phyloP scores from a whole-genome alignment of 2,329 filamentous ascomycete species.

The Aspergillus unguis region DNA sequence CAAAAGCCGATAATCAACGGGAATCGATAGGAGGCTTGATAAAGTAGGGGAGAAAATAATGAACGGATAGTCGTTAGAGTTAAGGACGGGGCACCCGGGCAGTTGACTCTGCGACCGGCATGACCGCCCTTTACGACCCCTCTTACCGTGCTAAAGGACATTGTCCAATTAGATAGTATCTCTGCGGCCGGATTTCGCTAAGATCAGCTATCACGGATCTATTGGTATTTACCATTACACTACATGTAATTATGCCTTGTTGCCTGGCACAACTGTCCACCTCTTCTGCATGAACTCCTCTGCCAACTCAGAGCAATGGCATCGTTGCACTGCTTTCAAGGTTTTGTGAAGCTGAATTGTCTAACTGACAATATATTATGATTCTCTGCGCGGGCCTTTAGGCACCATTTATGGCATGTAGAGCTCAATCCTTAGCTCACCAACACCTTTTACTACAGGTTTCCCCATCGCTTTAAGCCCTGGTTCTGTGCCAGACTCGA shows the following conservation, averaged over 20 bases:
- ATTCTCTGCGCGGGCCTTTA: too few relatives aligned
- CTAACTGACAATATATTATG: too few relatives aligned
- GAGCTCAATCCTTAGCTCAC: too few relatives aligned
- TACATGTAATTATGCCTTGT: slow-evolving; percentile 16
- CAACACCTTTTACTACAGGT: too few relatives aligned
- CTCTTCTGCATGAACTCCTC: too few relatives aligned
- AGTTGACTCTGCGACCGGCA: slow-evolving; percentile 3
- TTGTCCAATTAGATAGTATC: slow-evolving; percentile 8
- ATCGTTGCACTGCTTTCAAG: too few relatives aligned
- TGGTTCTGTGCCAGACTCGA: too few relatives aligned
- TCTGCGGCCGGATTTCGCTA: too few relatives aligned
- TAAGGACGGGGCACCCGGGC: slow-evolving; percentile 8
- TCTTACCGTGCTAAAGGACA: slow-evolving; percentile 5
- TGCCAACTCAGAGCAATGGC: too few relatives aligned
- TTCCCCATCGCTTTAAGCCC: too few relatives aligned
- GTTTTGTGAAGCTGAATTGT: too few relatives aligned
- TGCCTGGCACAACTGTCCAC: slow-evolving; percentile 10
- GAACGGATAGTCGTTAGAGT: slow-evolving; percentile 14
- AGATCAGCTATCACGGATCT: slow-evolving; percentile 6
- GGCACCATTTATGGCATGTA: too few relatives aligned
- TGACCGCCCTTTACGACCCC: slow-evolving; percentile 12
- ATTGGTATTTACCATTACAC: slow-evolving; percentile 1
- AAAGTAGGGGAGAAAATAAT: slow-evolving; percentile 22
- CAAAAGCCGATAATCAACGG: slow-evolving; percentile 12
- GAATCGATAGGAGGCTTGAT: slow-evolving; percentile 13